Conservation (phyloP, 179 eudicot species). For the Beta lomatogona region DNA sequence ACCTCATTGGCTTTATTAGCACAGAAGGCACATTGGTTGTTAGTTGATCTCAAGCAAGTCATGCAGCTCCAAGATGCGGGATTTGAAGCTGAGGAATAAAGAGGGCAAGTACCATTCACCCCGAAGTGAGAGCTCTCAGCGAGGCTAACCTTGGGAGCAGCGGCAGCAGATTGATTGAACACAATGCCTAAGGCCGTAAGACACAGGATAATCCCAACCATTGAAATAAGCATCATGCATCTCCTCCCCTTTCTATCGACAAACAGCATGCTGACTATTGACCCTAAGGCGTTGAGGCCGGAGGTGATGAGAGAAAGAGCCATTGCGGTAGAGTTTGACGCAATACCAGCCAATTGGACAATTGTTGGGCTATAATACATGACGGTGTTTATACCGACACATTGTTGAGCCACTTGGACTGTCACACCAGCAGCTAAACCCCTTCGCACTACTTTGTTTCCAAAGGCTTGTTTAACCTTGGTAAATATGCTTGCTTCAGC, state of each 20-base stretch:
- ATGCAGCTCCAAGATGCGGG: conserved; percentile 67
- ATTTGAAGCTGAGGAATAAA: conserved; percentile 35
- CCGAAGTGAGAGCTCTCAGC: conserved; percentile 60
- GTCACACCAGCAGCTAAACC: conserved; percentile 85
- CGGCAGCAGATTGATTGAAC: conserved; percentile 58
- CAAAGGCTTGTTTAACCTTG: conserved; percentile 53
- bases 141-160: conserved; percentile 54
- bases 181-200: conserved; percentile 53
- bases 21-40: conserved; percentile 67
- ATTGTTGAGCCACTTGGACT: conserved; percentile 93
- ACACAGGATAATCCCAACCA: conserved; percentile 74
- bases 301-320: conserved; percentile 85
- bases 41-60: conserved; percentile 62
- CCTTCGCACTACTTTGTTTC: conserved; percentile 63
- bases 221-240: conserved; percentile 68
- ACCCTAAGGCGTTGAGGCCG: conserved; percentile 78
- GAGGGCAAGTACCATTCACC: conserved; percentile 62
- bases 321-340: conserved; percentile 77
- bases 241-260: conserved; percentile 85
- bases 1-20: conserved; percentile 56
- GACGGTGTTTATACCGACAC: conserved; percentile 86
- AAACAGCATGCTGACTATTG: conserved; percentile 71
- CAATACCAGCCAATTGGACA: conserved; percentile 83
- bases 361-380: conserved; percentile 97
- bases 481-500: conserved; percentile 38